A percentile compares a stretch with the other conserved stretches of the same genome.
phyloP scores from a whole-genome alignment of 768 basidiomycete species.

The Lactarius pseudohatsudake region DNA sequence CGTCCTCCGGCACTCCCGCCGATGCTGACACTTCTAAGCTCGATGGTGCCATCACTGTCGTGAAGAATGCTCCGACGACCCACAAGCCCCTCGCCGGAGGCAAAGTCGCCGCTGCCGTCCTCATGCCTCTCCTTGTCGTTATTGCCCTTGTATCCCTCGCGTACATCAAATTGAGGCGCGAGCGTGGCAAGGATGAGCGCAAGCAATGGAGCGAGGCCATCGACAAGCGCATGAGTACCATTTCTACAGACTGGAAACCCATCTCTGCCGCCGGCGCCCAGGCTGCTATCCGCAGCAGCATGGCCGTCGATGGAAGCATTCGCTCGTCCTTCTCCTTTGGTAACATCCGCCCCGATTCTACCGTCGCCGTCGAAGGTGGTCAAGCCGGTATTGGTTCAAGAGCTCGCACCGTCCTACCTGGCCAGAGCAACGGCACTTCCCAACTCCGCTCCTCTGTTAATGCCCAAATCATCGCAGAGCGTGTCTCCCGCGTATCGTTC shows the following conservation, averaged over 20 bases:
- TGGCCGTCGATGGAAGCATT: constrained; percentile 49
- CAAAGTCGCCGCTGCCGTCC: constrained; percentile 61
- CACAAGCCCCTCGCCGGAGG: constrained; percentile 45
- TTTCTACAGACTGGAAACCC: constrained; percentile 74
- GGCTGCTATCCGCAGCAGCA: constrained; percentile 70
- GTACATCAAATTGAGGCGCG: constrained; percentile 57
- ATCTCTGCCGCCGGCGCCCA: constrained; percentile 68
- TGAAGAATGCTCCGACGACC: constrained; percentile 37
- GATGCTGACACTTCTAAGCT: constrained; percentile 45
- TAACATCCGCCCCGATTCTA: constrained; percentile 47
- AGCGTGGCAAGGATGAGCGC: constrained; percentile 49
- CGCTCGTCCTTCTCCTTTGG: constrained; percentile 58
- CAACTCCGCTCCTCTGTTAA: constrained; percentile 54
- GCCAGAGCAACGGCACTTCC: constrained; percentile 37
- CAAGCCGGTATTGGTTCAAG: constrained; percentile 42
- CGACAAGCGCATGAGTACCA: constrained; percentile 83
- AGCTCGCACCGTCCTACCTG: constrained; percentile 33
- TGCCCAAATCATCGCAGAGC: constrained; percentile 41
- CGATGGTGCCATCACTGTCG: constrained; percentile 42
- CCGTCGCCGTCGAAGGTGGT: constrained; percentile 46
- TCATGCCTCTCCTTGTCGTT: constrained; percentile 62
- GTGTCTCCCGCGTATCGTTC: constrained; percentile 65
- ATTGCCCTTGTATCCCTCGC: constrained; percentile 42
- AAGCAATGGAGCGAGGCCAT: constrained; percentile 62
- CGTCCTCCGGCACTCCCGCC: constrained; percentile 42